These are phyloP conservation scores for Ceratobasidium sp. DNA, from an alignment of 1,284 basidiomycete species.

Conservation along the genomic window DNA sequence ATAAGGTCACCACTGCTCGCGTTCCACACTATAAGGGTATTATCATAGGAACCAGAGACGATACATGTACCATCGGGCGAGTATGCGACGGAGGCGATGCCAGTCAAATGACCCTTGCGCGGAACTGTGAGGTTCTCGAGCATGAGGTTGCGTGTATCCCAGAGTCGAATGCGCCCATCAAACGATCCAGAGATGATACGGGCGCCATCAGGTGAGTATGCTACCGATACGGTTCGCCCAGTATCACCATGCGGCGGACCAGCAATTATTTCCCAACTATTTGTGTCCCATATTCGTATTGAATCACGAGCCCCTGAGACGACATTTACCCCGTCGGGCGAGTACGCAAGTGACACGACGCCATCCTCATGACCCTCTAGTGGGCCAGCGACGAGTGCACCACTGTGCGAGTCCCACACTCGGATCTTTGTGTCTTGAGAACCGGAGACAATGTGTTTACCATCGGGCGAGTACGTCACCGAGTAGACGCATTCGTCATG, in stretches of 20 bases:
- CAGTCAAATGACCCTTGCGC: constrained; percentile 16
- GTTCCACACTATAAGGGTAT: constrained; percentile 28
- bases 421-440: not conserved
- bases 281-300: not conserved
- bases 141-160: not conserved
- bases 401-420: not conserved
- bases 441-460: not conserved
- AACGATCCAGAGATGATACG: too few relatives aligned
- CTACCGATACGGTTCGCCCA: too few relatives aligned
- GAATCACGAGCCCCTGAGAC: not conserved
- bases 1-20: not conserved
- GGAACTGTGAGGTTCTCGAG: not conserved
- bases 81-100: constrained; percentile 2
- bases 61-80: too few relatives aligned
- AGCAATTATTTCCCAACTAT: not conserved
- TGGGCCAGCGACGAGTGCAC: too few relatives aligned
- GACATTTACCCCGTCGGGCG: not conserved
- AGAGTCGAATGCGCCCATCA: not conserved
- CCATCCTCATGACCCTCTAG: not conserved
- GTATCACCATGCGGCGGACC: not conserved
- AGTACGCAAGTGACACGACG: not conserved
- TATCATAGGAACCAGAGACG: constrained; percentile 16
- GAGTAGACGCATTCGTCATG: not conserved
- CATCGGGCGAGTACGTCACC: not conserved
- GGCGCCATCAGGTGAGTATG: too few relatives aligned